These are phyloP conservation scores for Bjerkandera adusta DNA, from an alignment of 1,284 basidiomycete species.

Conservation along the genomic window DNA sequence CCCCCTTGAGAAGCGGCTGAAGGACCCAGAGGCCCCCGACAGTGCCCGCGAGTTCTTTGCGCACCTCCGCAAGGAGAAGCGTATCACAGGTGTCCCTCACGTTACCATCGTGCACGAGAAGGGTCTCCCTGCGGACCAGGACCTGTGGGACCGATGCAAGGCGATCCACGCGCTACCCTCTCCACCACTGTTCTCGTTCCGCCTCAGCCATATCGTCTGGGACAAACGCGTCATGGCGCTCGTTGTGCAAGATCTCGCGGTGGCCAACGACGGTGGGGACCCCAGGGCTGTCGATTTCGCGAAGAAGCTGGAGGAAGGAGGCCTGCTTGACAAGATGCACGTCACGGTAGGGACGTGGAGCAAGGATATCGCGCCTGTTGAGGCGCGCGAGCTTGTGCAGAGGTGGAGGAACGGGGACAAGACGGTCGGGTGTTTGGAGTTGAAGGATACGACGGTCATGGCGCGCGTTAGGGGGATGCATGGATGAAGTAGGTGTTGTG, in stretches of 20 bases:
- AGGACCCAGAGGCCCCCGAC: slow-evolving; percentile 26
- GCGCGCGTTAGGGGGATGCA: slow-evolving; percentile 48
- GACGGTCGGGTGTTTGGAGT: slow-evolving; percentile 32
- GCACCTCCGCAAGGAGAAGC: slow-evolving; percentile 40
- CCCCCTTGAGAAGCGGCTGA: slow-evolving; percentile 41
- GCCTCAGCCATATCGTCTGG: slow-evolving; percentile 70
- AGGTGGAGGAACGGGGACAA: slow-evolving; percentile 41
- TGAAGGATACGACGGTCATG: slow-evolving; percentile 34
- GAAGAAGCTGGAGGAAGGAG: slow-evolving; percentile 40
- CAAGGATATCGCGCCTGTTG: slow-evolving; percentile 59
- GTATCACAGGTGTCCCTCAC: slow-evolving; percentile 72
- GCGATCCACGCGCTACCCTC: slow-evolving; percentile 40
- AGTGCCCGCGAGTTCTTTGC: slow-evolving; percentile 47
- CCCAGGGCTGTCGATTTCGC: slow-evolving; percentile 47
- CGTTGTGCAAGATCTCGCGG: slow-evolving; percentile 55
- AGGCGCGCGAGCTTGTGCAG: slow-evolving; percentile 67
- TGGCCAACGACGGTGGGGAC: slow-evolving; percentile 33
- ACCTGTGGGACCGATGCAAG: slow-evolving; percentile 68
- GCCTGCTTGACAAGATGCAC: slow-evolving; percentile 61
- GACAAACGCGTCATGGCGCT: slow-evolving; percentile 81
- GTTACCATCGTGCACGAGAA: slow-evolving; percentile 85
- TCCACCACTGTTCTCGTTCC: slow-evolving; percentile 60
- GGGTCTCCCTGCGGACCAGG: slow-evolving; percentile 43
- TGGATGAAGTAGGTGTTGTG: too few species aligned
- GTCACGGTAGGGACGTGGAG: slow-evolving; percentile 84